A percentile compares a stretch with the other conserved stretches of the same genome.
Conservation (phyloP, 768 basidiomycete species). For the Boletus pseudopeckii region DNA sequence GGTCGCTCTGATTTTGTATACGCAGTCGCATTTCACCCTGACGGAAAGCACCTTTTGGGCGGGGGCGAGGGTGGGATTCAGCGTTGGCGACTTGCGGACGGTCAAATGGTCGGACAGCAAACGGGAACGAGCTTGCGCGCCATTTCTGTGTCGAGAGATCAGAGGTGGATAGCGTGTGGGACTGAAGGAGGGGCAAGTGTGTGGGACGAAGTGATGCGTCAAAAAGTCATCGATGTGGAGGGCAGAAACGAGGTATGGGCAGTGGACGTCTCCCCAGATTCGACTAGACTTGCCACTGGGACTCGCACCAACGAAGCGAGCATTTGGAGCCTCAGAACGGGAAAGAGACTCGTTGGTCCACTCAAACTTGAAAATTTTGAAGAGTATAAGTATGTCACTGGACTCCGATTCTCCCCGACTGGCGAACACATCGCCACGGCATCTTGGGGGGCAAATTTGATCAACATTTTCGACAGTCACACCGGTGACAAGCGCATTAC, state of each 20-base stretch:
- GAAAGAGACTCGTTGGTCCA: neutral
- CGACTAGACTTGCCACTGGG: neutral
- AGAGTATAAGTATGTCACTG: too few species aligned
- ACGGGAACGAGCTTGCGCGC: neutral
- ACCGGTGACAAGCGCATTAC: neutral
- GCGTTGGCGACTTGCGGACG: neutral
- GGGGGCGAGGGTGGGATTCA: neutral
- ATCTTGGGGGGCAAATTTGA: fast-evolving
- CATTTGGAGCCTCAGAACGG: neutral
- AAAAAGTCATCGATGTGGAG: neutral
- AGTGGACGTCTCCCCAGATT: neutral
- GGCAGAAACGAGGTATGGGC: fast-evolving
- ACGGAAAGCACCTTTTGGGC: too few species aligned
- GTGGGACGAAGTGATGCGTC: neutral
- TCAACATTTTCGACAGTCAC: neutral
- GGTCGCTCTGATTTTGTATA: too few species aligned
- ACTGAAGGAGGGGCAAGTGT: neutral
- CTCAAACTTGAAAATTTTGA: neutral
- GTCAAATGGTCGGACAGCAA: neutral
- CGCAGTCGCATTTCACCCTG: too few species aligned
- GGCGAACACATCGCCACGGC: neutral
- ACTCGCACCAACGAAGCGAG: neutral
- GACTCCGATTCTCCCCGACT: neutral
- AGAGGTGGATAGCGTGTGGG: neutral
- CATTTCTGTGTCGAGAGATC: neutral